Conservation (phyloP, 108 stramenopile genomes). For the Asterionellopsis glacialis region DNA sequence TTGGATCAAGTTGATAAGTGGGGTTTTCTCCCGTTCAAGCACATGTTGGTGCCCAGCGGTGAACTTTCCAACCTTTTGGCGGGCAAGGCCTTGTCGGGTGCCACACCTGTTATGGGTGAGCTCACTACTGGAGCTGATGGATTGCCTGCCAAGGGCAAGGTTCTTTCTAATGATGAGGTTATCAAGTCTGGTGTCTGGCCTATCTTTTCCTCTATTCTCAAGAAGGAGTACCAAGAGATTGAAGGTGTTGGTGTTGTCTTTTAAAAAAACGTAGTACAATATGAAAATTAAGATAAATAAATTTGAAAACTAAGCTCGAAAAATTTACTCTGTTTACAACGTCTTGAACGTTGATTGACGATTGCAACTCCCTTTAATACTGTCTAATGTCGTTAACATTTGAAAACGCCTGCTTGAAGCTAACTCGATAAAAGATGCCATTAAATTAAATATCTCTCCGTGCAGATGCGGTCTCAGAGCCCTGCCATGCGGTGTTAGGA, state of each 20-base stretch:
- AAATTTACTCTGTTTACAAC: too few relatives aligned
- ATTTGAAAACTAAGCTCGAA: too few relatives aligned
- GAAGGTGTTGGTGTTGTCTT: conserved; percentile 80
- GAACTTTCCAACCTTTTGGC: conserved; percentile 37
- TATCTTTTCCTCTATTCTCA: conserved; percentile 60
- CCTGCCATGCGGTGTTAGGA: too few relatives aligned
- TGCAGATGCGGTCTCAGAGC: too few relatives aligned
- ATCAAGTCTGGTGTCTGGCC: conserved; percentile 56
- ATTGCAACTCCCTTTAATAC: too few relatives aligned
- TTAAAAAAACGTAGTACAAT: conserved; percentile 24
- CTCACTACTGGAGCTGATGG: conserved; percentile 55
- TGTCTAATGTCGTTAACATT: too few relatives aligned
- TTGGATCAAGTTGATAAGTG: conserved; percentile 78
- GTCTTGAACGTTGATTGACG: too few relatives aligned
- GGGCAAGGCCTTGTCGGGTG: conserved; percentile 44
- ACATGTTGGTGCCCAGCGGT: conserved; percentile 62
- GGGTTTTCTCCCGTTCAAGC: conserved; percentile 67
- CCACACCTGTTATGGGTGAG: conserved; percentile 73
- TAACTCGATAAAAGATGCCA: too few relatives aligned
- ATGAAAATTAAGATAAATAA: too few relatives aligned
- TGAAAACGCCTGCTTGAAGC: too few relatives aligned
- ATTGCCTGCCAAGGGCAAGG: conserved; percentile 62
- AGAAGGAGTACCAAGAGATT: conserved; percentile 76
- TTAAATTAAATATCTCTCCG: too few relatives aligned
- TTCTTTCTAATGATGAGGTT: conserved; percentile 74